These are phyloP conservation scores for Aspergillus mulundensis DNA, from an alignment of 495 filamentous ascomycete genomes.

Conservation along the genomic window DNA sequence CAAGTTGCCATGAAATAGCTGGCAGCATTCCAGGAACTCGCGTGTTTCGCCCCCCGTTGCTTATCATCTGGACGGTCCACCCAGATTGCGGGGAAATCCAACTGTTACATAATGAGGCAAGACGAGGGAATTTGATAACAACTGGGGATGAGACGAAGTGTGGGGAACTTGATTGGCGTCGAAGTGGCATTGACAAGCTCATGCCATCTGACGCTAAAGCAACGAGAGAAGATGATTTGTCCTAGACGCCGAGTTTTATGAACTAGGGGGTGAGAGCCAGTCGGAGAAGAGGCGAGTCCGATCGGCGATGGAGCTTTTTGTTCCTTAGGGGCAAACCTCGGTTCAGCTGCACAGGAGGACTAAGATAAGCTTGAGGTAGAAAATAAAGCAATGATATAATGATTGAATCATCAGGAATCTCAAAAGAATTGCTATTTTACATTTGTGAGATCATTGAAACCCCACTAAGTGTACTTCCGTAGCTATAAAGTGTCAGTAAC, in stretches of 20 bases:
- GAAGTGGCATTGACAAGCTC: background rate
- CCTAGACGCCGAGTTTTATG: background rate
- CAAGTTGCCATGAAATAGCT: background rate
- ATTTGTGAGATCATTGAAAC: background rate
- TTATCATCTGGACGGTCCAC: background rate
- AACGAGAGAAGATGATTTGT: background rate
- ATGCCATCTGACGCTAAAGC: background rate
- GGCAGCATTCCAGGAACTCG: background rate
- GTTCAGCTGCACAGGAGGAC: background rate
- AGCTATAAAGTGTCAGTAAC: conserved; percentile 27
- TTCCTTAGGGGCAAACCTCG: background rate
- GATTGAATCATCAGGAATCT: conserved; percentile 7
- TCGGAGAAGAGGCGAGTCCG: background rate
- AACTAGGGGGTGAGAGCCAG: background rate
- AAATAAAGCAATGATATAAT: background rate
- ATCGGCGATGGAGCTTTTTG: background rate
- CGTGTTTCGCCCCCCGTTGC: background rate
- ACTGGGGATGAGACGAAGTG: background rate
- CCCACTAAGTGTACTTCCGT: conserved; percentile 42
- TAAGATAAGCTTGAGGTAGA: background rate
- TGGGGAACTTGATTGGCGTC: background rate
- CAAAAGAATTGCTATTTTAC: conserved; percentile 12
- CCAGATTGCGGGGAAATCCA: background rate
- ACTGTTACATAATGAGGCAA: background rate
- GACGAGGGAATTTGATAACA: background rate